Evolutionary conservation across 768 basidiomycete genomes (phyloP).

Genomic region (Polyporus arcularius): DNA sequence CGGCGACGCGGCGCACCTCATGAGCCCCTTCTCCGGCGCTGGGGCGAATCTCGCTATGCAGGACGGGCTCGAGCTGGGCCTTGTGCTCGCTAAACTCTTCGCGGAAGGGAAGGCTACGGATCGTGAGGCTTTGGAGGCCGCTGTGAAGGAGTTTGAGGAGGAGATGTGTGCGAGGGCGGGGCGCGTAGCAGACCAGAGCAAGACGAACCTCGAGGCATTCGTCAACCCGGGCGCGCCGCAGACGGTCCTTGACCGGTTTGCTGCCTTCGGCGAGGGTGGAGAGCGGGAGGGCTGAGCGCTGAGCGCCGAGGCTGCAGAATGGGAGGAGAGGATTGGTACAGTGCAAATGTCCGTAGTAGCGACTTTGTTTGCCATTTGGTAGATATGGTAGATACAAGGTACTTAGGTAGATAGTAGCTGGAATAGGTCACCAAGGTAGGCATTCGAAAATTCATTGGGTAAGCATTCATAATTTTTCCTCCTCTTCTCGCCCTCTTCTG

Average conservation of each 20-base stretch:
- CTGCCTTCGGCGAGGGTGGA: too few species aligned
- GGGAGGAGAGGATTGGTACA: too few species aligned
- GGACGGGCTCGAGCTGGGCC: conserved; percentile 26
- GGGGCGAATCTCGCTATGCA: conserved; percentile 39
- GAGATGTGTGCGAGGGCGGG: conserved; percentile 2
- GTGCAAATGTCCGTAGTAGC: too few species aligned
- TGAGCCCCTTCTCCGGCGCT: conserved; percentile 39
- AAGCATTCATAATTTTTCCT: too few species aligned
- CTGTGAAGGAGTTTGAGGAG: conserved; percentile 5
- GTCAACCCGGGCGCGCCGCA: conserved; percentile 8
- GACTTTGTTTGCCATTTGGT: too few species aligned
- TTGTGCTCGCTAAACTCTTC: conserved; percentile 5
- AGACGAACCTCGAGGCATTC: conserved; percentile 7
- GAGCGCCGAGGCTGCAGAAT: too few species aligned
- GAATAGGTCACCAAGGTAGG: too few species aligned
- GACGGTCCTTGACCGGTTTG: conserved; percentile 1
- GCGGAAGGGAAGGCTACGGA: neutral
- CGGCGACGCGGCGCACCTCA: conserved; percentile 38
- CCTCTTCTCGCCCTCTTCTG: too few species aligned
- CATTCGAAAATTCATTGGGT: too few species aligned
- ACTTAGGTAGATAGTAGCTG: too few species aligned
- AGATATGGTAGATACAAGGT: too few species aligned
- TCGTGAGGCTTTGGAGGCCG: neutral
- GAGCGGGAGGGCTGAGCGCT: too few species aligned
- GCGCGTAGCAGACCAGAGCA: neutral